phyloP scores from a whole-genome alignment of 768 basidiomycete genomes.

The Psilocybe tampanensis region DNA sequence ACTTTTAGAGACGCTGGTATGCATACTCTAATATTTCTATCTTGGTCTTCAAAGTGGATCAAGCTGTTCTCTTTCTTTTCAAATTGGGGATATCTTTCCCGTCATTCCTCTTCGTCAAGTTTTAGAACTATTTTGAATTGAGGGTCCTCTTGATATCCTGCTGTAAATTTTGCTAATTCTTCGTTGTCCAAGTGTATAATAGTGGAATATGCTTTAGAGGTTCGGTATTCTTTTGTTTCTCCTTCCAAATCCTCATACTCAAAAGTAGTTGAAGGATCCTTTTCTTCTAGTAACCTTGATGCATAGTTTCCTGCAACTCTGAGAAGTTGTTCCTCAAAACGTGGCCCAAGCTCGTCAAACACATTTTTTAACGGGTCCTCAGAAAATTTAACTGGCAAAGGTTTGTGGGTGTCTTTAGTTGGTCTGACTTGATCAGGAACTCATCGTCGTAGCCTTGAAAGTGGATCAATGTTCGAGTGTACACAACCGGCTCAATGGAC shows the following conservation, averaged over 20 bases:
- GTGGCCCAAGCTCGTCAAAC: constrained; percentile 25
- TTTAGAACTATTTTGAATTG: too few species aligned
- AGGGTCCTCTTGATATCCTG: too few species aligned
- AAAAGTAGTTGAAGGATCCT: not conserved
- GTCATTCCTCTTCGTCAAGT: not conserved
- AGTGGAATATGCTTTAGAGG: too few species aligned
- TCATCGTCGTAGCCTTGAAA: constrained; percentile 30
- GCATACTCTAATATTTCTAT: constrained; percentile 26
- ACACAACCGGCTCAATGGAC: constrained; percentile 39
- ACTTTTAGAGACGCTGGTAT: constrained; percentile 22
- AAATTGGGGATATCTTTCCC: not conserved
- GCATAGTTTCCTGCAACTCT: constrained; percentile 7
- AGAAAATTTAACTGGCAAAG: not conserved
- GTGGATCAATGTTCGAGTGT: constrained; percentile 42
- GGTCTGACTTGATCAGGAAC: constrained; percentile 23
- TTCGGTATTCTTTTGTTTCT: not conserved
- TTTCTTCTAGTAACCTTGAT: not conserved
- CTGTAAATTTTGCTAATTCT: too few species aligned
- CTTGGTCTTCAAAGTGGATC: constrained; percentile 28
- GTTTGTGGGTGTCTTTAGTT: not conserved
- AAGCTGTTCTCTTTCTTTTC: constrained; percentile 4
- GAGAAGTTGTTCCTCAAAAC: constrained; percentile 28
- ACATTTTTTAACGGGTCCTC: constrained; percentile 26
- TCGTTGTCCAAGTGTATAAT: too few species aligned
- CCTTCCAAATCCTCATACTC: not conserved